Evolutionary conservation across 2,329 filamentous ascomycete genomes (phyloP), one percentile per base, ranked within the genome.

Genomic region (Xylaria sp.): DNA sequence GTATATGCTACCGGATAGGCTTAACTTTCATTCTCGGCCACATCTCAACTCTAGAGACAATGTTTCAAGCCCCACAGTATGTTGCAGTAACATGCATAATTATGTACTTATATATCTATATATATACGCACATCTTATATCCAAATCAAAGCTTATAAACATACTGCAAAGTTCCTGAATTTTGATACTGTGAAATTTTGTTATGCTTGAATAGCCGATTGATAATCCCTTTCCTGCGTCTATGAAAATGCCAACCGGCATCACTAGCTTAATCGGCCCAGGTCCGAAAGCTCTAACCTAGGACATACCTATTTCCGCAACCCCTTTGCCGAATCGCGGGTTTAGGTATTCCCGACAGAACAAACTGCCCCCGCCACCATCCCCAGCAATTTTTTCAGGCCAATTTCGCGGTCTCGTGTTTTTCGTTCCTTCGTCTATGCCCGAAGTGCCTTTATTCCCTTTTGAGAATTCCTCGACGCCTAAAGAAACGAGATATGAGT

Each of bases 381-480:
- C 54, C 37, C 16, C 42, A 25, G 53, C 23, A 27, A 50, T 37
- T 23, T 47, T 27, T 54, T 37, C 27, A 60, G 25, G 6, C 50
- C 53, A 59, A 58, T 63, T 59, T 69, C 53, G 63, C 63, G 63
- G 53, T 55, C 54, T 69, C 66, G 63, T 69, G 66, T 50, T 61
- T 32, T 65, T 69, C 66, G 63, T 66, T 63, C 54, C 40, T 63
- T 66, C 66, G 61, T 47, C 44, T 27, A 44, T 50, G 29, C 35
- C 61, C 50, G 60, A 60, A 47, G 16, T 16, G n/a, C 29, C 16
- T 42, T 42, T 32, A 18, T 51, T 32, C n/a, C 32, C 13, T 29
- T 55, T 57, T 23, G 23, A 42, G 32, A n/a, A 44, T 6, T 44
- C 48, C 55, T 60, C 27, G n/a, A 53, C 21, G 42, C 27, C 48